Conservation (phyloP, 2,329 filamentous ascomycete species). For the Emmonsiellopsis sp. region DNA sequence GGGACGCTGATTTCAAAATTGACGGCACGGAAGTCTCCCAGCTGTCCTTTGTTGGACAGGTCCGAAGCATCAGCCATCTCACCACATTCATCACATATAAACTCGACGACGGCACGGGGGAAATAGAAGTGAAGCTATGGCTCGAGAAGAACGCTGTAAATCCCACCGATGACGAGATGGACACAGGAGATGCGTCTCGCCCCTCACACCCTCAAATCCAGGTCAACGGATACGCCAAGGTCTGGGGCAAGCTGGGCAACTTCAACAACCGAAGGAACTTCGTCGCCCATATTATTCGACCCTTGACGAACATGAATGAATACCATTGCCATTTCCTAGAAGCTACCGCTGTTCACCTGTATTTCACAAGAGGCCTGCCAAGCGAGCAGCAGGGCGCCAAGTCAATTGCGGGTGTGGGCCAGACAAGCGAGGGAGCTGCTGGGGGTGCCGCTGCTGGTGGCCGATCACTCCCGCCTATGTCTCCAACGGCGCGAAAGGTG, state of each 20-base stretch:
- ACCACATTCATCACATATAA: conserved; percentile 87
- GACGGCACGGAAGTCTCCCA: conserved; percentile 67
- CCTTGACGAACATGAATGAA: conserved; percentile 80
- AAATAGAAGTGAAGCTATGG: conserved; percentile 61
- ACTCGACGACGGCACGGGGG: conserved; percentile 88
- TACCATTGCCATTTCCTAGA: conserved; percentile 88
- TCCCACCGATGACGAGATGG: conserved; percentile 36
- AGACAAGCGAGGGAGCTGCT: conserved; percentile 24
- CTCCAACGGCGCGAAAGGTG: conserved; percentile 56
- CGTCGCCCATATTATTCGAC: conserved; percentile 69
- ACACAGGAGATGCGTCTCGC: conserved; percentile 34
- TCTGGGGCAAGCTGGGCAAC: conserved; percentile 74
- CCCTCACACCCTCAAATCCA: conserved; percentile 49
- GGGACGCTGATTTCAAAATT: conserved; percentile 70
- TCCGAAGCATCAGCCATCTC: conserved; percentile 77
- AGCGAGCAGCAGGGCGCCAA: conserved; percentile 36
- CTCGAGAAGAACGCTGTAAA: conserved; percentile 40
- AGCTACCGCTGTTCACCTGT: conserved; percentile 78
- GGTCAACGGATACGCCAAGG: conserved; percentile 71
- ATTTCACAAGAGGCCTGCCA: conserved; percentile 62
- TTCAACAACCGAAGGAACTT: conserved; percentile 80
- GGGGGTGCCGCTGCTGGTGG: conserved; percentile 18
- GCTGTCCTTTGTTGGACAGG: conserved; percentile 81
- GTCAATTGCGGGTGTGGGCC: conserved; percentile 29
- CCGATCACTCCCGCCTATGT: conserved; percentile 40